Percentiles rank a stretch among this genome's conserved stretches.
These are phyloP conservation scores for Claviceps sp. DNA, from an alignment of 2,329 filamentous ascomycete species.

Conservation along the genomic window DNA sequence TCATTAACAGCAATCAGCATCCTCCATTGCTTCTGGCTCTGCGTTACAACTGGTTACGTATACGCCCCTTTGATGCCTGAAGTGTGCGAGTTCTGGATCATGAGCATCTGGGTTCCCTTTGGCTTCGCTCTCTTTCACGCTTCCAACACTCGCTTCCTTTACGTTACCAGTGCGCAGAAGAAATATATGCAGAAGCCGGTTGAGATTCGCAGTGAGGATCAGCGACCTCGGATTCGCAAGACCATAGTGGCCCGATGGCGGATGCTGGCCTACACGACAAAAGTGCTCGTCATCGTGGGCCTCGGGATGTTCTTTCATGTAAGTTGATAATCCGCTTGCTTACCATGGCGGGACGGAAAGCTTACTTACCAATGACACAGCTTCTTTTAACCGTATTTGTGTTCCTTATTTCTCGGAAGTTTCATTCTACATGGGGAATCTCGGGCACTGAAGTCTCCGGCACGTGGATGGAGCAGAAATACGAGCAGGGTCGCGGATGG, in stretches of 20 bases:
- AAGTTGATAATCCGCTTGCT: constrained; percentile 7
- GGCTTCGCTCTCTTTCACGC: constrained; percentile 55
- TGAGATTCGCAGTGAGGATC: constrained; percentile 3
- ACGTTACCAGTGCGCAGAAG: constrained; percentile 42
- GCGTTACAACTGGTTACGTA: constrained; percentile 25
- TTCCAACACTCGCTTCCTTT: constrained; percentile 45
- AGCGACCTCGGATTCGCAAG: constrained; percentile 9
- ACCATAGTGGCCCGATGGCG: constrained; percentile 24
- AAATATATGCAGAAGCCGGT: constrained; percentile 19
- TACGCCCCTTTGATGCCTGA: constrained; percentile 32
- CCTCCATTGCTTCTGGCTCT: constrained; percentile 30
- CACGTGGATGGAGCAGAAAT: constrained; percentile 35
- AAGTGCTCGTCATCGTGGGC: constrained; percentile 35
- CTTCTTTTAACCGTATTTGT: constrained; percentile 44
- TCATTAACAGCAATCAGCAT: constrained; percentile 26
- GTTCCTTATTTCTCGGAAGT: constrained; percentile 51
- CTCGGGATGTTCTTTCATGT: constrained; percentile 45
- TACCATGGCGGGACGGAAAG: neutral
- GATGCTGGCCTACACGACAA: constrained; percentile 31
- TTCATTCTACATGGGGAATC: constrained; percentile 46
- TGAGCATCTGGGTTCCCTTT: constrained; percentile 50
- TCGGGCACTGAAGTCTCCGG: constrained; percentile 47
- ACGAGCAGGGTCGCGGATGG: constrained; percentile 38
- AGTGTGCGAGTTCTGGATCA: constrained; percentile 49
- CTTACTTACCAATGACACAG: constrained; percentile 21